Evolutionary conservation across 306 rosid genomes (phyloP).

Genomic region (Sicyos edulis): DNA sequence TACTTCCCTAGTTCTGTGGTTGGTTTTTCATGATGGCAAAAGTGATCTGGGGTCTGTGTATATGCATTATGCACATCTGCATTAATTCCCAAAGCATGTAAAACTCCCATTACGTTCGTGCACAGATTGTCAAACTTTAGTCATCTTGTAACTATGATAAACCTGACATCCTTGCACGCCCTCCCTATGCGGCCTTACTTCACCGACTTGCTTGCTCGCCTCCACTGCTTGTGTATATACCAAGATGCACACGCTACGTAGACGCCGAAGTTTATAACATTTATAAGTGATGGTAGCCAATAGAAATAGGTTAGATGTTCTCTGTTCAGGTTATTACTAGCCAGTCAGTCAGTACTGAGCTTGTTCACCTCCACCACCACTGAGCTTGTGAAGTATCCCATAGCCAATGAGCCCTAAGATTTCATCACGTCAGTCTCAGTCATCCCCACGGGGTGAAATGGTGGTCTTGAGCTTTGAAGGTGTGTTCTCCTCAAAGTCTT

Average conservation of each 20-base stretch:
- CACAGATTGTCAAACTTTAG: neutral
- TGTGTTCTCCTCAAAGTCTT: no score
- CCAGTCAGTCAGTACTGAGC: no score
- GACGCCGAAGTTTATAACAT: neutral
- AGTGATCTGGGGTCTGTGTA: neutral
- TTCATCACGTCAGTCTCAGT: no score
- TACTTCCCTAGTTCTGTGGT: neutral
- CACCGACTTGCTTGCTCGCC: constrained; percentile 28
- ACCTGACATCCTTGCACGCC: neutral
- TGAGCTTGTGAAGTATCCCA: no score
- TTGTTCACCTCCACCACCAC: no score
- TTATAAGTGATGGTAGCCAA: neutral
- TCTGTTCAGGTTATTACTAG: constrained; percentile 5
- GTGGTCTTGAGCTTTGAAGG: no score
- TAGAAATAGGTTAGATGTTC: constrained; percentile 8
- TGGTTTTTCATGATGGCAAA: neutral
- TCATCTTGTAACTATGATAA: neutral
- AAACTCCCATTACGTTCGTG: neutral
- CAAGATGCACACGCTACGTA: neutral
- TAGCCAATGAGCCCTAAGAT: no score
- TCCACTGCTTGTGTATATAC: neutral
- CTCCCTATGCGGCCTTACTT: constrained; percentile 1
- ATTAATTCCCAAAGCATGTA: no score
- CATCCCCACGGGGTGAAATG: no score
- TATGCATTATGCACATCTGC: no score